Conservation (phyloP, 1,284 basidiomycete species). For the Cutaneotrichosporon daszewskae region DNA sequence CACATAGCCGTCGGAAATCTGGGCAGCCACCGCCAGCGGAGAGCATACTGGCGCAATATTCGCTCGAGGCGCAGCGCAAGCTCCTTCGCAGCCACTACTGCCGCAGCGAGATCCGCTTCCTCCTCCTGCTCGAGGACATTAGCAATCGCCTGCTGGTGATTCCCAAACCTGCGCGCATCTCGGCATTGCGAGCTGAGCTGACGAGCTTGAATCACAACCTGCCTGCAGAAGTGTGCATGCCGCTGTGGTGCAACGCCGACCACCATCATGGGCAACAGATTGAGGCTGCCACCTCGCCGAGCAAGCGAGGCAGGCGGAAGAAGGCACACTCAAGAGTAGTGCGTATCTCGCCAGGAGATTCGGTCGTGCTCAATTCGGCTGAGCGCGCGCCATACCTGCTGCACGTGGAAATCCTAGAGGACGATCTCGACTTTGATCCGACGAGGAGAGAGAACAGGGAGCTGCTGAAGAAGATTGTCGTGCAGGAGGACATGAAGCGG, state of each 20-base stretch:
- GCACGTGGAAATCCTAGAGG: conserved; percentile 83
- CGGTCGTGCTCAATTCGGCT: conserved; percentile 96
- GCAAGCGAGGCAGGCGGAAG: conserved; percentile 26
- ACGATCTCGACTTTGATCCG: conserved; percentile 93
- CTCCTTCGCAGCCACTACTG: conserved; percentile 85
- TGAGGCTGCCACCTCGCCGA: background rate
- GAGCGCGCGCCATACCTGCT: conserved; percentile 92
- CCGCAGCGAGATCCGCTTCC: conserved; percentile 85
- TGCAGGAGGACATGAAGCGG: conserved; percentile 57
- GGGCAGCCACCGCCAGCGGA: conserved; percentile 50
- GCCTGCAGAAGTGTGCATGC: conserved; percentile 88
- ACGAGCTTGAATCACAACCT: conserved; percentile 94
- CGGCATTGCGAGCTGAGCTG: conserved; percentile 89
- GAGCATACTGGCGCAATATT: conserved; percentile 56
- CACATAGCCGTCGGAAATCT: conserved; percentile 28
- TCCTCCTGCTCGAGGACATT: conserved; percentile 85
- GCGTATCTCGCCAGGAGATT: conserved; percentile 94
- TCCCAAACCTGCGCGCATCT: conserved; percentile 88
- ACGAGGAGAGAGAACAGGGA: conserved; percentile 76
- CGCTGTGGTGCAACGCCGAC: conserved; percentile 81
- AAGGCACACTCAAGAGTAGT: conserved; percentile 90
- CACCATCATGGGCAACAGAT: conserved; percentile 29
- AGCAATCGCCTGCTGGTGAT: conserved; percentile 86
- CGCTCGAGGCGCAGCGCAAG: conserved; percentile 60
- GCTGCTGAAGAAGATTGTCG: conserved; percentile 72